Conservation (phyloP, 179 eudicot genomes). For the Heliamphora pulchella region DNA sequence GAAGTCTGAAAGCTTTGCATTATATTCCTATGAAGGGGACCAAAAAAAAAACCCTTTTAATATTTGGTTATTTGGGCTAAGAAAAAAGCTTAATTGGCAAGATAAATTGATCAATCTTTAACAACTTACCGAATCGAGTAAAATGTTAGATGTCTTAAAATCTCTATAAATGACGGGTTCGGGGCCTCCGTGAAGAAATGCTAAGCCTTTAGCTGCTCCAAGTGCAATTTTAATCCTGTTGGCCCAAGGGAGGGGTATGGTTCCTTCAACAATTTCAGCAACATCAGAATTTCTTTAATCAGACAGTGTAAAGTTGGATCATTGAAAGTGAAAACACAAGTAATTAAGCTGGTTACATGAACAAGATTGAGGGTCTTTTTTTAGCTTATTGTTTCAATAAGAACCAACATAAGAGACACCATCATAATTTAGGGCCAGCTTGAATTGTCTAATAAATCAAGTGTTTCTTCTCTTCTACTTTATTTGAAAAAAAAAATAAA, state of each 20-base stretch:
- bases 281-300: slow-evolving; percentile 11
- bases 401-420: no score
- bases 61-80: neutral
- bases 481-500: no score
- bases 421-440: no score
- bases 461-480: no score
- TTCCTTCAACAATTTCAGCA: slow-evolving; percentile 33
- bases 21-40: slow-evolving; percentile 33
- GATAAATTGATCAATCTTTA: neutral
- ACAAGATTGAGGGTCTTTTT: no score
- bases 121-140: slow-evolving; percentile 48
- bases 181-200: slow-evolving; percentile 43
- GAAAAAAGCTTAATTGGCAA: neutral
- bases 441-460: no score
- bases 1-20: slow-evolving; percentile 53
- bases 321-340: neutral
- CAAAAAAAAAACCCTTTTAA: neutral
- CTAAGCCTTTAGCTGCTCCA: slow-evolving; percentile 58
- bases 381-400: no score
- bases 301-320: slow-evolving; percentile 6
- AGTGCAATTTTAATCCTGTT: slow-evolving; percentile 50
- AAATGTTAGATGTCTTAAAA: slow-evolving; percentile 54
- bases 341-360: neutral
- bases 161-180: slow-evolving; percentile 56
- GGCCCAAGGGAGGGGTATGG: slow-evolving; percentile 73